phyloP scores from a whole-genome alignment of 2,329 filamentous ascomycete species.

The Xylariaceae sp. region DNA sequence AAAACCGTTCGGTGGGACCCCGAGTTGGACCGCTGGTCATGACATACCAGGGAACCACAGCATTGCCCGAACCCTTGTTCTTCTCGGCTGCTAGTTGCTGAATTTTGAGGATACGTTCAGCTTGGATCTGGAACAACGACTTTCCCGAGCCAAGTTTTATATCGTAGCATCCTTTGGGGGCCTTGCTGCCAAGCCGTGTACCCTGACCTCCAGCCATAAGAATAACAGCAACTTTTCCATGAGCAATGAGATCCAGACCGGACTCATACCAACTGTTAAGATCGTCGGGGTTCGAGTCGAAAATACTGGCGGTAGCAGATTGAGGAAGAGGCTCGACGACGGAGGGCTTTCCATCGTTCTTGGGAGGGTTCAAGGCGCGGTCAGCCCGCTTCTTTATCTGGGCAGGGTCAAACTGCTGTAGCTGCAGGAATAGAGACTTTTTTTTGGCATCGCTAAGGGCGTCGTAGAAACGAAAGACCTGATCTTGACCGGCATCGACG shows the following conservation, averaged over 20 bases:
- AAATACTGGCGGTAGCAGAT: conserved; percentile 82
- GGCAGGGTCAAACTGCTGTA: conserved; percentile 78
- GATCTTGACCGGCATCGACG: conserved; percentile 72
- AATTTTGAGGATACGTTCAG: conserved; percentile 86
- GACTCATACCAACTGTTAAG: conserved; percentile 83
- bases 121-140: conserved; percentile 96
- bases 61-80: conserved; percentile 57
- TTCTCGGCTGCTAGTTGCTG: conserved; percentile 78
- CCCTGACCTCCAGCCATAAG: conserved; percentile 98
- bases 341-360: conserved; percentile 53
- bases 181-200: conserved; percentile 90
- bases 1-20: conserved; percentile 90
- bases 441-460: conserved; percentile 74
- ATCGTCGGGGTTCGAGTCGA: conserved; percentile 81
- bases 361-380: conserved; percentile 77
- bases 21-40: conserved; percentile 98
- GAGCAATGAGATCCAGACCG: conserved; percentile 76
- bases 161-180: conserved; percentile 96
- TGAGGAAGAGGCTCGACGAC: conserved; percentile 85
- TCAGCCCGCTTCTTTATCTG: conserved; percentile 88
- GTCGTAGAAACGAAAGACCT: conserved; percentile 88
- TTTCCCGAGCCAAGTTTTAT: conserved; percentile 93
- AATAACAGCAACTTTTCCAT: conserved; percentile 81
- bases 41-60: conserved; percentile 93
- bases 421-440: conserved; percentile 77